These are phyloP conservation scores for Aspergillus olivimuriae DNA, from an alignment of 495 filamentous ascomycete species.

Conservation along the genomic window DNA sequence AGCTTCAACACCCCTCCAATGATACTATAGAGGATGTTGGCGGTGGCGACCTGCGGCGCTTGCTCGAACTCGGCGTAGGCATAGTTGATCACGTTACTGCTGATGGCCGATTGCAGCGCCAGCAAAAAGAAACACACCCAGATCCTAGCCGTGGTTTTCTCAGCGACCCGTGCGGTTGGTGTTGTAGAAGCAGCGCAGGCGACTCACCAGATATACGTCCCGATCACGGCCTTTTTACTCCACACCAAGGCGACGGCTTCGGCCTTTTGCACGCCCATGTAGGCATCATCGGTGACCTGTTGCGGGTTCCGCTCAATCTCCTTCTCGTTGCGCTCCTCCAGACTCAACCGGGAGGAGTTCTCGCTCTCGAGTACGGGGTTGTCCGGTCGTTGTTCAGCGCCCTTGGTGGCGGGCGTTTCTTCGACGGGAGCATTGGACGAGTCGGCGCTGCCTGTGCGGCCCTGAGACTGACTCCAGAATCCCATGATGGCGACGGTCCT, in stretches of 20 bases:
- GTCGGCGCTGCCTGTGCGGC: slow-evolving; percentile 9
- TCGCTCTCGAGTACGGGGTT: slow-evolving; percentile 4
- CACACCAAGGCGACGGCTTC: slow-evolving; percentile 36
- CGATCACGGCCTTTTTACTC: slow-evolving; percentile 27
- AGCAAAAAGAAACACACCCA: slow-evolving; percentile 40
- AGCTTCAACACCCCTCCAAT: slow-evolving; percentile 62
- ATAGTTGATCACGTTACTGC: slow-evolving; percentile 20
- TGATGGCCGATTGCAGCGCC: slow-evolving; percentile 32
- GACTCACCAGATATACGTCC: slow-evolving; percentile 32
- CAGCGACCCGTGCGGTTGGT: no score
- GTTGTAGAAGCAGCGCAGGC: not conserved
- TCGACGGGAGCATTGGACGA: slow-evolving; percentile 5
- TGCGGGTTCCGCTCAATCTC: slow-evolving; percentile 22
- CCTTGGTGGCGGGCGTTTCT: not conserved
- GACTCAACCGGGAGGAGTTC: slow-evolving; percentile 7
- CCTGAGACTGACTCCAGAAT: slow-evolving; percentile 13
- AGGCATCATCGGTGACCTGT: slow-evolving; percentile 22
- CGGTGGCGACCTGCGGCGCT: slow-evolving; percentile 30
- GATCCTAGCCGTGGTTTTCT: slow-evolving; percentile 21
- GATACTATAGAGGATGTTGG: slow-evolving; percentile 36
- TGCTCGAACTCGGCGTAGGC: slow-evolving; percentile 26
- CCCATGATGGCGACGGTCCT: slow-evolving; percentile 14
- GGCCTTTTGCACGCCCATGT: slow-evolving; percentile 36
- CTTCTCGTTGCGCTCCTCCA: slow-evolving; percentile 22
- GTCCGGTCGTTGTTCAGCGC: not conserved